Evolutionary conservation across 805 yeast species (phyloP), one percentile per base, ranked within the genome.

Genomic region (Candida nonsorbophila): DNA sequence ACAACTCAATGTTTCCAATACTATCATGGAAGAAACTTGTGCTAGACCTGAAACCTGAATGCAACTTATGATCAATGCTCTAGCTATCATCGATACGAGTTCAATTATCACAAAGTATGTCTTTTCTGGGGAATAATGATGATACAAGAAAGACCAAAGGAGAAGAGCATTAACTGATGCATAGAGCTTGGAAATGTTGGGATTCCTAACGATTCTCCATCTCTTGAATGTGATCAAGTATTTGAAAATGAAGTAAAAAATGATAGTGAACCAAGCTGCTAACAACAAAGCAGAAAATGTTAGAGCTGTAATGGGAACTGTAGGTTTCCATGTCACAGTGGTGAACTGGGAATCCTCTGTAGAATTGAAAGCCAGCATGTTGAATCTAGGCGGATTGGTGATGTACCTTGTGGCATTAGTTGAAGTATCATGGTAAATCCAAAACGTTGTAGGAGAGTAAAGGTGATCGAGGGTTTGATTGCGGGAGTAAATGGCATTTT

Each of bases 101-200:
- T 70, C 74, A 19, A 63, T 38, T 2, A 58, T 38, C 9, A 63
- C 57, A 38, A 52, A 72, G 29, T 47, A 50, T 1, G 66, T 56
- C 34, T 53, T 50, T 10, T 54, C 45, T 1, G 78, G 76, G 14
- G 61, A 56, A 43, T 63, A 69, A 11, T 55, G 51, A 30, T 60
- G 55, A 44, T 72, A 74, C 14, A 59, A 42, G 26, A 54, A 51
- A 4, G 69, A 61, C 77, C 77, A 74, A 3, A 62, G 30, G 28
- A 71, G 53, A 22, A 73, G 62, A 5, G 63, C 50, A 29, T 56
- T 62, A 31, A 71, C 52, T 2, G 77, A 71, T 3, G 75, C 63
- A 40, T 73, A 74, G 4, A 74, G 40, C 35, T 51, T 49, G 3
- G 53, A 30, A 11, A 55, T 40, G 8, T 46, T 52, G 12, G 37